Percentiles rank a stretch among this genome's conserved stretches.
phyloP scores from a whole-genome alignment of 2,329 filamentous ascomycete genomes.

The Fusarium nygamai region DNA sequence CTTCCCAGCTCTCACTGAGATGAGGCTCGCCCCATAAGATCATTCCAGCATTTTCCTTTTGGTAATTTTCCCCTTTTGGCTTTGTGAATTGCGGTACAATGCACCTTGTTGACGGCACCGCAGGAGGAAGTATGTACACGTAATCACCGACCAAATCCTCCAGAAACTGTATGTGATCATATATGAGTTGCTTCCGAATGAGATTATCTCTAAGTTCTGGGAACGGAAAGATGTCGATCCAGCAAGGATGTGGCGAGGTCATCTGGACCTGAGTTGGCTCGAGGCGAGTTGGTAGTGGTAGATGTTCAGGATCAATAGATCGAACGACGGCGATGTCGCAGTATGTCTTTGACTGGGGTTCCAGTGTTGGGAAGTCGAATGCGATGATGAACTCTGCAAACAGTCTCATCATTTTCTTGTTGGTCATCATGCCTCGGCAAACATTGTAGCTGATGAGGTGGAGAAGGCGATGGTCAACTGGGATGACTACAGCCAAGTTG shows the following conservation, averaged over 20 bases:
- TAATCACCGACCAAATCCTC: conserved; percentile 10
- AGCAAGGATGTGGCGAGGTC: conserved; percentile 21
- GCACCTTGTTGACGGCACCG: background rate
- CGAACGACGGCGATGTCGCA: conserved; percentile 3
- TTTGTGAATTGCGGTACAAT: background rate
- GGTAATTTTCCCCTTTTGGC: background rate
- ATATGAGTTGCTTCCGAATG: conserved; percentile 5
- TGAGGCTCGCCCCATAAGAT: conserved; percentile 26
- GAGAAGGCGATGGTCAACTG: conserved; percentile 15
- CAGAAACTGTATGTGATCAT: conserved; percentile 20
- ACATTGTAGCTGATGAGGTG: conserved; percentile 27
- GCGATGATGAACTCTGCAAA: background rate
- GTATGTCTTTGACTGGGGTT: background rate
- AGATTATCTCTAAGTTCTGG: conserved; percentile 28
- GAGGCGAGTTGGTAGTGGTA: conserved; percentile 10
- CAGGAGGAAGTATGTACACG: background rate
- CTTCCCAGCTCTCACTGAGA: conserved; percentile 20
- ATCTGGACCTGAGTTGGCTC: conserved; percentile 32
- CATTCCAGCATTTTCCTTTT: background rate
- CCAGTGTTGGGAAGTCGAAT: background rate
- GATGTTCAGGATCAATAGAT: background rate
- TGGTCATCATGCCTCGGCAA: conserved; percentile 13
- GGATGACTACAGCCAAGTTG: background rate
- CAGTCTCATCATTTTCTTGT: conserved; percentile 6
- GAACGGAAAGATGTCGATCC: conserved; percentile 27